Evolutionary conservation across 2,329 filamentous ascomycete genomes (phyloP), one percentile per base, ranked within the genome.

Genomic region (Alternaria infectoria): DNA sequence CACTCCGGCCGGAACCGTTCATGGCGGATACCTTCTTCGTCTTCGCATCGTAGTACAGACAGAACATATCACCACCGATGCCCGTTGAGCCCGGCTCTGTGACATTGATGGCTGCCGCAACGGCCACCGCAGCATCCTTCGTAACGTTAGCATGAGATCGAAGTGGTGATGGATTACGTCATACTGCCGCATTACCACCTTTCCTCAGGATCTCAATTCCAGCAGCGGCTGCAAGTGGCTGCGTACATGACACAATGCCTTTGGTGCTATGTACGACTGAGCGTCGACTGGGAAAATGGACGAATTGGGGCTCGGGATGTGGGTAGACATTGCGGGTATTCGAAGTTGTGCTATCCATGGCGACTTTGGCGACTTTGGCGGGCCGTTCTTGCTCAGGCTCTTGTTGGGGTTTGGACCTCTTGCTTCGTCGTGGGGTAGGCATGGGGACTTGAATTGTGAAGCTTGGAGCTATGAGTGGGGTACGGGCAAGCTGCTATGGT

Each of bases 51-150:
- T 95, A 98, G 85, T 89, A 97, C 36, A 98, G 88, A 79, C 94
- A 94, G 82, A 98, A 99, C 89, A 97, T 93, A 81, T 99, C 96
- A 66, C 96, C 96, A 61, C 96, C 96, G 64, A 99, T 97, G 44
- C 96, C 96, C 1, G 96, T 98, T 6, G 92, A 96, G 62, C 90
- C 89, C 8, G 96, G 96, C 77, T 99, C 96, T 0, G 95, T 97
- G 76, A 98, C 88, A 81, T 97, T 98, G 60, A 99, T 85, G 6
- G 90, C 93, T 30, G 96, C 96, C 47, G 96, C 95, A 65, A 97
- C 93, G 46, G 96, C 96, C 5, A 98, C 93, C 9, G 96, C 95
- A n/a, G 96, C 95, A 84, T 98, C 95, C 93, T 96, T 46, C 13
- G 28, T 43, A 52, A 40, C 32, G 46, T 64, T 19, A 67, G 61